Evolutionary conservation across 371 early-diverging fungal genomes (phyloP).

Genomic region (Mortierella polycephala): DNA sequence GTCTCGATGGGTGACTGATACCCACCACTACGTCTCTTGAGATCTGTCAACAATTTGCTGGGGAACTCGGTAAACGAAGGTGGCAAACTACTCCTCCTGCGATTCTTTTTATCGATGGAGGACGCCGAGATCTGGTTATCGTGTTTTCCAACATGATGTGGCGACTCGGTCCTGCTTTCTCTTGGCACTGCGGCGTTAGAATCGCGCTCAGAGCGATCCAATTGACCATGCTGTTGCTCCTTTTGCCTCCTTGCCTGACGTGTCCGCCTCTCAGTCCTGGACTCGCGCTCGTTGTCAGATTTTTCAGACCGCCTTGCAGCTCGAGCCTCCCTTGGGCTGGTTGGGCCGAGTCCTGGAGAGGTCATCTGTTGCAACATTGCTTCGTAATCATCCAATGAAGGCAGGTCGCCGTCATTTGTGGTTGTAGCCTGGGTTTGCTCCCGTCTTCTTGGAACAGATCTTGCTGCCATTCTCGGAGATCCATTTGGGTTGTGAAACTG

Average conservation of each 20-base stretch:
- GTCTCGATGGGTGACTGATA: slow-evolving; percentile 19
- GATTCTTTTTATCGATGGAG: slow-evolving; percentile 18
- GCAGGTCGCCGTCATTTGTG: slow-evolving; percentile 13
- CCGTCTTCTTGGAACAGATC: slow-evolving; percentile 21
- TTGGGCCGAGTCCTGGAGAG: slow-evolving; percentile 19
- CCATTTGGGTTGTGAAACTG: slow-evolving; percentile 14
- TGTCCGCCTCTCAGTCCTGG: neutral
- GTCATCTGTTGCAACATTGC: slow-evolving; percentile 49
- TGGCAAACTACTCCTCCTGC: slow-evolving; percentile 39
- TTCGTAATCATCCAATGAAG: slow-evolving; percentile 45
- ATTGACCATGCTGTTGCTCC: slow-evolving; percentile 10
- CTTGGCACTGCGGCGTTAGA: neutral
- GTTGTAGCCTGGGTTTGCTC: slow-evolving; percentile 11
- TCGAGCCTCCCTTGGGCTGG: slow-evolving; percentile 16
- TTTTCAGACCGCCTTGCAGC: slow-evolving; percentile 20
- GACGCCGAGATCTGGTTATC: neutral
- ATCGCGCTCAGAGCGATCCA: neutral
- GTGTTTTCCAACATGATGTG: too few relatives aligned
- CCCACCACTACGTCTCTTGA: slow-evolving; percentile 30
- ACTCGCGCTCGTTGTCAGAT: slow-evolving; percentile 11
- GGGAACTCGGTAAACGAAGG: slow-evolving; percentile 27
- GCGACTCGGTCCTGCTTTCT: neutral
- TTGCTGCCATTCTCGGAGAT: slow-evolving; percentile 21
- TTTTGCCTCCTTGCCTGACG: slow-evolving; percentile 24
- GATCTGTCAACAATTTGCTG: slow-evolving; percentile 3